Evolutionary conservation across 2,329 filamentous ascomycete genomes (phyloP), one percentile per base, ranked within the genome.

Genomic region (Colletotrichum endophyticum): DNA sequence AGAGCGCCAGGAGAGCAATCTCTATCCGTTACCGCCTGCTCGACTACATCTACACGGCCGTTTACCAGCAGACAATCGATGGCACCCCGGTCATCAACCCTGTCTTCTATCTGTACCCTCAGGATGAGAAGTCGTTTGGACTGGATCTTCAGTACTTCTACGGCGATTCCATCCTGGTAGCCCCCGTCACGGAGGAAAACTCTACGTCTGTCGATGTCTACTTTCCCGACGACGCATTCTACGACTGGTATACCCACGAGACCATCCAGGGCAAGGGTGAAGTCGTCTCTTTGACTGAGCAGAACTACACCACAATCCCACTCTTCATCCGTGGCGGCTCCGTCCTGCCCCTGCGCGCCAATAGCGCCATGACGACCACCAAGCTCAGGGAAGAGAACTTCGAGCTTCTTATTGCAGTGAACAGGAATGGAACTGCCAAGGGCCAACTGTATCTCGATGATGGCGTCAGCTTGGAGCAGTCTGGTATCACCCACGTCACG

Each of bases 401-500:
- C 85, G 89, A 93, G 81, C 86, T 98, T 67, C 81, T 96, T 44
- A 89, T 98, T 61, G 93, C 95, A 0, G 89, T 94, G 0, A 91
- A 89, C 8, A 81, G 82, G 1, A 86, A 93, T 68, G 94, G 93
- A 5, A 90, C 86, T 8, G 95, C 95, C 0, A 83, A 81, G 2
- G 95, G 95, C 0, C 87, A 88, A 68, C 86, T 97, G 73, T 97
- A 96, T 82, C 85, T 97, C 7, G 95, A 97, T 79, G 95, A 98
- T 77, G 95, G 95, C 11, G 92, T 78, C 75, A 92, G 90, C 30
- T 80, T 96, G 66, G 85, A 90, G 75, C 94, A 94, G 83, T 77
- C 84, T 4, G 82, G 80, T 1, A 91, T 88, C n/a, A 91, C 89
- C 8, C 85, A 91, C 72, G 87, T 96, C 69, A 83, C 85, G 16